Evolutionary conservation across 352 stramenopile genomes (phyloP), one percentile per base, ranked within the genome.

Genomic region (Phytophthora parvispora): DNA sequence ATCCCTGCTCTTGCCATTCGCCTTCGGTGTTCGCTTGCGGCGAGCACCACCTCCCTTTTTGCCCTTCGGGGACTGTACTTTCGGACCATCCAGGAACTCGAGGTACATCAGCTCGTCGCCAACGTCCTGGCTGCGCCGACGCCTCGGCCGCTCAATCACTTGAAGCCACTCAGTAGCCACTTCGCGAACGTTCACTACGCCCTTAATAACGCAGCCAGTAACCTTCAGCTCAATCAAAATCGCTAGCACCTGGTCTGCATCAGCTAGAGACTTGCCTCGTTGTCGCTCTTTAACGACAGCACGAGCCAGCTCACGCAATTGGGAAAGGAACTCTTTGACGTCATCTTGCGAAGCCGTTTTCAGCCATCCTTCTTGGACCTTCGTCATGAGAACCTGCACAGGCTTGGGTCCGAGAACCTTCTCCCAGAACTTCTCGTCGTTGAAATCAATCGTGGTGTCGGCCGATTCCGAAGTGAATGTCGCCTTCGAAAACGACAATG

Each of bases 361-460:
- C 0, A 94, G 70, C 84, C 78, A 91, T 5, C 87, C 86, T 78
- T 97, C 91, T 55, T 97, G 89, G 6, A 98, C 87, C 58, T 96
- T 94, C 9, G 88, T 92, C 84, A 97, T 93, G 28, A 98, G 69
- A 60, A 92, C 67, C 45, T 98, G 90, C 7, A 94, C 90, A 47
- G 81, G 85, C 58, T 97, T 96, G 16, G 89, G 89, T 5, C 89
- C 90, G 31, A 97, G 76, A 8, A 97, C 90, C 70, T 98, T 97
- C 59, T 97, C 91, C 89, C 89, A 97, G 31, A 97, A 96, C 55
- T 96, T 88, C n/a, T 95, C 90, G 53, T 97, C 91, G 48, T 97
- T 95, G 47, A 96, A 95, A 72, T 97, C 90, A 53, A 97, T 97
- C 20, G 85, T 96, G 6, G 84, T 85, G 71, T 98, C 91, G 5